These are phyloP conservation scores for Alternaria gaisen DNA, from an alignment of 2,329 filamentous ascomycete genomes.

Conservation along the genomic window DNA sequence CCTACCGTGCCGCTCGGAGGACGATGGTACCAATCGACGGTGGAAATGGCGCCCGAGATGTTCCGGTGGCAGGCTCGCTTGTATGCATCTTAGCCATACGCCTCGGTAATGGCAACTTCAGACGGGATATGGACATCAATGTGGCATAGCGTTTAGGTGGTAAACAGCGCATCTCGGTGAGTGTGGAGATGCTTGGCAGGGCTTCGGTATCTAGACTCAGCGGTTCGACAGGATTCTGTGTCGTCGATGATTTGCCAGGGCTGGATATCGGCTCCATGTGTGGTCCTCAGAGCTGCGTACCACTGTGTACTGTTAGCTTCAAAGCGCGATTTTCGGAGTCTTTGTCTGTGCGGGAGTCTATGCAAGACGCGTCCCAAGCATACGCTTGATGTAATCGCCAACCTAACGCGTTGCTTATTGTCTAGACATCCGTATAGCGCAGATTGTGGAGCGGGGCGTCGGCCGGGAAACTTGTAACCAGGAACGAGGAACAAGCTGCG, in stretches of 20 bases:
- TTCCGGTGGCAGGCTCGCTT: constrained; percentile 21
- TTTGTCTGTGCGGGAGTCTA: constrained; percentile 1
- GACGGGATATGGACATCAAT: constrained; percentile 19
- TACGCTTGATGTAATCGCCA: constrained; percentile 7
- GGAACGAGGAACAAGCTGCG: constrained; percentile 4
- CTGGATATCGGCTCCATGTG: constrained; percentile 1
- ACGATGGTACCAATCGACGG: constrained; percentile 14
- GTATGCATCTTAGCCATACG: constrained; percentile 20
- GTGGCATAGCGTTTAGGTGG: constrained; percentile 15
- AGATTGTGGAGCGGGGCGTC: constrained; percentile 8
- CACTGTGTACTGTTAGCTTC: constrained; percentile 6
- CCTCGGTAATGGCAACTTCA: constrained; percentile 12
- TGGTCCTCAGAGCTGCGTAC: constrained; percentile 3
- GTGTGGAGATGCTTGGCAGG: constrained; percentile 19
- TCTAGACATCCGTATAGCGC: constrained; percentile 5
- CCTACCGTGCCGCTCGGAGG: constrained; percentile 15
- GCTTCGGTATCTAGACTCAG: constrained; percentile 16
- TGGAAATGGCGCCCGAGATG: constrained; percentile 21
- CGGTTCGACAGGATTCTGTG: constrained; percentile 7
- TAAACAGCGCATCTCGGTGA: constrained; percentile 12
- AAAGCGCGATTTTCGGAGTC: background rate
- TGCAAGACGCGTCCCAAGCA: constrained; percentile 2
- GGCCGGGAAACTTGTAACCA: constrained; percentile 8
- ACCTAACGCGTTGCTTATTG: background rate
- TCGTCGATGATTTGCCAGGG: constrained; percentile 6